phyloP scores from a whole-genome alignment of 1,284 basidiomycete genomes.

The Leucoagaricus sp. region DNA sequence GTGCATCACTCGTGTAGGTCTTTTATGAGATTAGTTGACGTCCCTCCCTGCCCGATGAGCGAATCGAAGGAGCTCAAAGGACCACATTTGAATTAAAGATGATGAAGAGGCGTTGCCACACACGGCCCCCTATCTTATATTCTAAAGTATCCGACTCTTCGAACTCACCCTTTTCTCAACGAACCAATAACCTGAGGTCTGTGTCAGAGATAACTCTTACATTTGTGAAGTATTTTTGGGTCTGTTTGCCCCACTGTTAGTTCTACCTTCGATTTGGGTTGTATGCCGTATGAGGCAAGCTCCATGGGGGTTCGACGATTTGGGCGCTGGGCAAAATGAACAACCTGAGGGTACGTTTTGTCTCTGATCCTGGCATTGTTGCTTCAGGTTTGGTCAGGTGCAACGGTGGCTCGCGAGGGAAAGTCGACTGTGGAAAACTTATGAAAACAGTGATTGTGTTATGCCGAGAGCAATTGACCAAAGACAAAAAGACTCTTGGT shows the following conservation, averaged over 20 bases:
- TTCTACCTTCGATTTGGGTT: too few relatives aligned
- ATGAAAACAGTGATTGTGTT: not conserved
- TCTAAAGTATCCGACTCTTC: conserved; percentile 10
- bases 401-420: not conserved
- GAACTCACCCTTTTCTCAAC: not conserved
- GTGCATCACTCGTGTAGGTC: conserved; percentile 3
- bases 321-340: not conserved
- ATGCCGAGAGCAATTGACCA: not conserved
- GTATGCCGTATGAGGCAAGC: not conserved
- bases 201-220: too few relatives aligned
- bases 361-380: not conserved
- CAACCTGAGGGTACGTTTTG: not conserved
- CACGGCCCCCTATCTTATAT: not conserved
- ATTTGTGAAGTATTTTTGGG: too few relatives aligned
- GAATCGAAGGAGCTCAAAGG: not conserved
- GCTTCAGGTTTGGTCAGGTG: not conserved
- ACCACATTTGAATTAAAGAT: not conserved
- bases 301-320: too few relatives aligned
- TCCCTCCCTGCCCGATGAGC: not conserved
- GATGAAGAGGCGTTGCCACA: not conserved
- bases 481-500: not conserved
- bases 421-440: not conserved
- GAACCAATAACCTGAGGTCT: too few relatives aligned
- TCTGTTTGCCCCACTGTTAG: too few relatives aligned
- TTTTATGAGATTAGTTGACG: not conserved